Evolutionary conservation across 176 grass and related monocot genomes (phyloP).

Genomic region (Otatea glauca): DNA sequence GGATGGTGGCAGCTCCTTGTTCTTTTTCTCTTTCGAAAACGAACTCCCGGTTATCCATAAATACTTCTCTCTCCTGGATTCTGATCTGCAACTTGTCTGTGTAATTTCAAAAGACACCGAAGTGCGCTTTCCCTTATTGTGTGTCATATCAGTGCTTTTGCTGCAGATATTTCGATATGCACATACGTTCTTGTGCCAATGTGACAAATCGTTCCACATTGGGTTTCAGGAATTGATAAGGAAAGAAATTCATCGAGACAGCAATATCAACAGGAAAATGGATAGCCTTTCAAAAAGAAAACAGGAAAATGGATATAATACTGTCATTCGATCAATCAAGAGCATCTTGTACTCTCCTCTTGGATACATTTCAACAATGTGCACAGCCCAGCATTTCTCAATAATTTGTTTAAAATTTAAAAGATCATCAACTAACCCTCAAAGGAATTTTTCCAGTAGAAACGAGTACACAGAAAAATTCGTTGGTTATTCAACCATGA

Average conservation of each 20-base stretch:
- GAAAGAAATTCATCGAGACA: not conserved
- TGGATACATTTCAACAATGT: not conserved
- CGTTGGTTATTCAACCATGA: not conserved
- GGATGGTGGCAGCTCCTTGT: not conserved
- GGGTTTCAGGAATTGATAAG: not conserved
- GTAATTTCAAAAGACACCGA: not conserved
- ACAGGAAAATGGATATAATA: not conserved
- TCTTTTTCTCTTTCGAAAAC: too few relatives aligned
- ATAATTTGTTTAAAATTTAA: not conserved
- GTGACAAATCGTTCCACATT: not conserved
- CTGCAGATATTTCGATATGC: not conserved
- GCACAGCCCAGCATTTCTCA: not conserved
- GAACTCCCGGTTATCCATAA: not conserved
- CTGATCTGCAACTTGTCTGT: not conserved
- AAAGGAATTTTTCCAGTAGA: not conserved
- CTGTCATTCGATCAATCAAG: not conserved
- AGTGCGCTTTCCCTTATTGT: not conserved
- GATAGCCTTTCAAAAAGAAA: too few relatives aligned
- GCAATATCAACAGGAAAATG: not conserved
- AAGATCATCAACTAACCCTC: not conserved
- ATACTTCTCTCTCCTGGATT: not conserved
- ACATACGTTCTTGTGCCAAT: not conserved
- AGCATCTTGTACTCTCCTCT: too few relatives aligned
- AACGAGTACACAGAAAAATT: too few relatives aligned
- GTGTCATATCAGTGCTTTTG: not conserved